Percentiles rank a stretch among this genome's conserved stretches.
Conservation (phyloP, 2,329 filamentous ascomycete species). For the Colletotrichum endophyticum region DNA sequence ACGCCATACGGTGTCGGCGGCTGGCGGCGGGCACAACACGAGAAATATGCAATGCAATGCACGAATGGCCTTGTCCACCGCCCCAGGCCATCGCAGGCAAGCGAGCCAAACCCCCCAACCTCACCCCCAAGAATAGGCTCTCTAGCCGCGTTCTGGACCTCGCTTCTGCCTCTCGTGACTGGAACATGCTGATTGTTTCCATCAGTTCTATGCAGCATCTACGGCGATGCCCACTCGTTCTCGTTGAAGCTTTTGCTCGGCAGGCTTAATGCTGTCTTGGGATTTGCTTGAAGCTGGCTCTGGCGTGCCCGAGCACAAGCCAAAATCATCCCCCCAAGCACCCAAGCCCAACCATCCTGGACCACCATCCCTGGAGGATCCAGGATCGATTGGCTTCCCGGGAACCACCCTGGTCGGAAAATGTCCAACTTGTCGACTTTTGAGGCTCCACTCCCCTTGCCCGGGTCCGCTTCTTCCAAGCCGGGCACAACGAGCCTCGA, state of each 20-base stretch:
- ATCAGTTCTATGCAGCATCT: background rate
- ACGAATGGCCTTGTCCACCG: background rate
- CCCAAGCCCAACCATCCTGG: background rate
- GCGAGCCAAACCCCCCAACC: background rate
- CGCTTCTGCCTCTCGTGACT: background rate
- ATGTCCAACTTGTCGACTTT: background rate
- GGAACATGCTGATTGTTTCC: background rate
- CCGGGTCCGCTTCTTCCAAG: background rate
- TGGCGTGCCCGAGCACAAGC: background rate
- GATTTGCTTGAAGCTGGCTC: background rate
- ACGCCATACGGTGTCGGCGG: background rate
- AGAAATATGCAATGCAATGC: conserved; percentile 17
- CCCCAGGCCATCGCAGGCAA: background rate
- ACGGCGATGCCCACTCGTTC: background rate
- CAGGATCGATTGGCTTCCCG: conserved; percentile 16
- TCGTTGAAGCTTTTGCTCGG: background rate
- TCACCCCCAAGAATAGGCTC: background rate
- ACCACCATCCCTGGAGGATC: background rate
- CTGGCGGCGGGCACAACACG: background rate
- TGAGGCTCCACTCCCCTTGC: background rate
- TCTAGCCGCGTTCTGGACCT: background rate
- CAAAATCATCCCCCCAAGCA: background rate
- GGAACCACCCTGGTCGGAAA: conserved; percentile 3
- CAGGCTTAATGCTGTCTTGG: background rate
- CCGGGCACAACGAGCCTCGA: background rate